These are phyloP conservation scores for Trametes hirsuta DNA, from an alignment of 1,284 basidiomycete genomes.

Conservation along the genomic window DNA sequence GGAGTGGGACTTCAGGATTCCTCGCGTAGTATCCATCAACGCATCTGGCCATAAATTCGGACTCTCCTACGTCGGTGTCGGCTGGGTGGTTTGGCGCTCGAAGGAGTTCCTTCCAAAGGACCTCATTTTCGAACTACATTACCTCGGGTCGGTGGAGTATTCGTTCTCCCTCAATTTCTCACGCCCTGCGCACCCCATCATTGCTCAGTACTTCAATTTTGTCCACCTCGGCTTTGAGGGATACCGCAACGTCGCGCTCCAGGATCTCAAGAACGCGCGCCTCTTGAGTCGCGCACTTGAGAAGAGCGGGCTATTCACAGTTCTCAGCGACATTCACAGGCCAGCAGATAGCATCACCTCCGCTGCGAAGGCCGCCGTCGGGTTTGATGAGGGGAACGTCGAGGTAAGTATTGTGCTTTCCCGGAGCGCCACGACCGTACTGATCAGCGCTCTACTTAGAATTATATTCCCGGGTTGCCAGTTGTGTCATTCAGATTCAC, in stretches of 20 bases:
- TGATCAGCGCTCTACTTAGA: slow-evolving; percentile 40
- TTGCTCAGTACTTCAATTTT: slow-evolving; percentile 93
- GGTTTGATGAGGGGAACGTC: slow-evolving; percentile 51
- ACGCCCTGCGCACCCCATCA: slow-evolving; percentile 87
- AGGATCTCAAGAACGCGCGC: slow-evolving; percentile 84
- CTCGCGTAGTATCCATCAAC: slow-evolving; percentile 89
- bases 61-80: slow-evolving; percentile 84
- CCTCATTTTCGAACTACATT: slow-evolving; percentile 93
- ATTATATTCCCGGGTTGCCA: slow-evolving; percentile 80
- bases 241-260: slow-evolving; percentile 74
- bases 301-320: slow-evolving; percentile 74
- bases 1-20: slow-evolving; percentile 86
- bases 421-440: neutral
- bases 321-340: slow-evolving; percentile 74
- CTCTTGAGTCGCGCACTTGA: slow-evolving; percentile 88
- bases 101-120: slow-evolving; percentile 82
- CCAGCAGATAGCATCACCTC: slow-evolving; percentile 36
- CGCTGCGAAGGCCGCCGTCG: slow-evolving; percentile 40
- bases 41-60: slow-evolving; percentile 92
- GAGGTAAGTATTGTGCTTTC: slow-evolving; percentile 46
- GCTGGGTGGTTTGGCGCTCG: slow-evolving; percentile 87
- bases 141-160: slow-evolving; percentile 61
- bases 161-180: slow-evolving; percentile 96
- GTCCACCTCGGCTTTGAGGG: slow-evolving; percentile 85
- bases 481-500: slow-evolving; percentile 93